A percentile compares a stretch with the other conserved stretches of the same genome.
These are phyloP conservation scores for Sicyos baderoa DNA, from an alignment of 306 rosid species.

Conservation along the genomic window DNA sequence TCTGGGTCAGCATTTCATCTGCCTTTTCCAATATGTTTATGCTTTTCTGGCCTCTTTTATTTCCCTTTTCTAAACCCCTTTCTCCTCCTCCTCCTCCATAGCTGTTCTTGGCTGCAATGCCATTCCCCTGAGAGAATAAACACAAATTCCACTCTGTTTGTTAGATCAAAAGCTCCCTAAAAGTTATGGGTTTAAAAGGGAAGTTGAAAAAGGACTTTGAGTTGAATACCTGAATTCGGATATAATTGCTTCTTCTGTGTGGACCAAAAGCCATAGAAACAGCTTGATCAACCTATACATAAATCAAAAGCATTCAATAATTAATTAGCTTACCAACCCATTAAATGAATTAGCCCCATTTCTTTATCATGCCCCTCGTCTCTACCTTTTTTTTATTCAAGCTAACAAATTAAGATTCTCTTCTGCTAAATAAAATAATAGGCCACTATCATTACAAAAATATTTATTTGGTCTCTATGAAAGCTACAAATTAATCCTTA, in stretches of 20 bases:
- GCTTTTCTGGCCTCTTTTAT: constrained; percentile 21
- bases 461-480: too few species aligned
- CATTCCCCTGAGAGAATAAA: constrained; percentile 37
- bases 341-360: constrained; percentile 16
- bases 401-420: constrained; percentile 13
- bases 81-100: constrained; percentile 10
- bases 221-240: constrained; percentile 47
- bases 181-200: too few species aligned
- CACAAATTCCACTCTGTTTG: neutral
- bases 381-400: neutral
- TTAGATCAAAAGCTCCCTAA: neutral
- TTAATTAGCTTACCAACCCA: constrained; percentile 20
- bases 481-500: too few species aligned
- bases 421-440: neutral
- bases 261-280: constrained; percentile 86
- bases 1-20: constrained; percentile 59
- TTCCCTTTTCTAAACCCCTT: constrained; percentile 13
- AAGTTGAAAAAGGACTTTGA: neutral
- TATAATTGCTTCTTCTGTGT: constrained; percentile 49
- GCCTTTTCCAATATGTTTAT: constrained; percentile 38
- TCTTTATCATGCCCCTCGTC: neutral
- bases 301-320: constrained; percentile 21
- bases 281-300: constrained; percentile 77
- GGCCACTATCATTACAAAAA: too few species aligned
- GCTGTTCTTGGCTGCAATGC: constrained; percentile 22